Percentiles rank a stretch among this genome's conserved stretches.
These are phyloP conservation scores for Dactylellina leptospora DNA, from an alignment of 2,329 filamentous ascomycete species.

Conservation along the genomic window DNA sequence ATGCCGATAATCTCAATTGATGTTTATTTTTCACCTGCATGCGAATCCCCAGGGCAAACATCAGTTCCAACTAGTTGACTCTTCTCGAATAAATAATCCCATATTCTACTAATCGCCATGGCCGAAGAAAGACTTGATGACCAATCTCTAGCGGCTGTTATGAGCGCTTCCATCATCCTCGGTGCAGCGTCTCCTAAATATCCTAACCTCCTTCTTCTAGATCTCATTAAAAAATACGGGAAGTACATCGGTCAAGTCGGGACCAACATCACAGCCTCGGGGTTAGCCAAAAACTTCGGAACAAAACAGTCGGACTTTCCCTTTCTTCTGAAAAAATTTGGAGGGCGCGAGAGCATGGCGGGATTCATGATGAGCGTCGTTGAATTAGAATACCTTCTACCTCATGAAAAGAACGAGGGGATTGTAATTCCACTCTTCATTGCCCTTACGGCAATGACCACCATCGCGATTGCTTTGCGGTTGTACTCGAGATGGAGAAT, in stretches of 20 bases:
- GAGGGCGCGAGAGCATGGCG: neutral
- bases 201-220: neutral
- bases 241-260: neutral
- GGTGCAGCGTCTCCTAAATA: conserved; percentile 23
- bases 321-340: neutral
- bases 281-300: conserved; percentile 14
- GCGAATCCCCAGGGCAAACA: too few relatives aligned
- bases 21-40: too few relatives aligned
- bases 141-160: neutral
- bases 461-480: conserved; percentile 12
- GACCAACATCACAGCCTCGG: conserved; percentile 4
- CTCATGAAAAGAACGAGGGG: conserved; percentile 2
- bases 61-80: too few relatives aligned
- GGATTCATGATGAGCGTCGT: neutral
- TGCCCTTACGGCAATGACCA: conserved; percentile 20
- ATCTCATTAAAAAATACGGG: conserved; percentile 6
- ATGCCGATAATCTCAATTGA: too few relatives aligned
- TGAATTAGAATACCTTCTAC: neutral
- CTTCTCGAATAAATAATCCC: too few relatives aligned
- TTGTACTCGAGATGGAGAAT: conserved; percentile 25
- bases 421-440: conserved; percentile 21
- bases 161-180: conserved; percentile 5
- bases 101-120: neutral
- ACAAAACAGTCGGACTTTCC: neutral
- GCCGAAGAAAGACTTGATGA: neutral